Evolutionary conservation across 768 basidiomycete genomes (phyloP), one percentile per base, ranked within the genome.

Genomic region (Stropharia rugosoannulata): DNA sequence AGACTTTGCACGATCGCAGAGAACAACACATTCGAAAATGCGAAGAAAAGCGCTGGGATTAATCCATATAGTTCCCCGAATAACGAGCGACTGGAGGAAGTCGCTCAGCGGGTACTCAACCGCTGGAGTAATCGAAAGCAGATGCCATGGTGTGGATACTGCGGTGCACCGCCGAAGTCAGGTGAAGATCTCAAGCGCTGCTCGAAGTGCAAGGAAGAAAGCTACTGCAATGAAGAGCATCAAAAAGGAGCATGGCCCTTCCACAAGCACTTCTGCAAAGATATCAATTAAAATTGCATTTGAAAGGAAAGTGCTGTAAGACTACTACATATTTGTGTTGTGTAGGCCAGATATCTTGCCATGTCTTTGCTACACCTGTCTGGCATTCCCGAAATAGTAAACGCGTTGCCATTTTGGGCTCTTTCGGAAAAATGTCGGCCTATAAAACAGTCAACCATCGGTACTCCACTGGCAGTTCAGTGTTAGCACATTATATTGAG

Each of bases 121-220:
- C 47, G 66, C 27, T 67, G 64, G 65, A 62, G 63, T 15, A 59
- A 62, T 8, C 56, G 62, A 32, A 22, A 51, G 7, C 57, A 49
- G 3, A 58, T 53, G 3, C 60, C 55, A 8, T 67, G 62, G 60
- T 67, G 66, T 45, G 64, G 62, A 10, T 60, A 67, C 37, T 67
- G 66, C 35, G 66, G 66, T 16, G 62, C 62, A 5, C 63, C 66
- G 22, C 56, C 62, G 1, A 22, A 37, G 29, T 10, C 29, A 51
- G 44, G 50, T 16, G 43, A 12, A 11, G 56, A 52, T 2, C 56
- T 67, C 43, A 49, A 57, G 39, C 56, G 54, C 22, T 67, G 66
- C 40, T 38, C 58, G 4, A 59, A 29, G 8, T 67, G 66, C 47
- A 54, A 53, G 16, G 42, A 54, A 19, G 58, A 59, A 13, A 52